phyloP scores from a whole-genome alignment of 2,329 filamentous ascomycete genomes.

The Penicillium psychrosexuale region DNA sequence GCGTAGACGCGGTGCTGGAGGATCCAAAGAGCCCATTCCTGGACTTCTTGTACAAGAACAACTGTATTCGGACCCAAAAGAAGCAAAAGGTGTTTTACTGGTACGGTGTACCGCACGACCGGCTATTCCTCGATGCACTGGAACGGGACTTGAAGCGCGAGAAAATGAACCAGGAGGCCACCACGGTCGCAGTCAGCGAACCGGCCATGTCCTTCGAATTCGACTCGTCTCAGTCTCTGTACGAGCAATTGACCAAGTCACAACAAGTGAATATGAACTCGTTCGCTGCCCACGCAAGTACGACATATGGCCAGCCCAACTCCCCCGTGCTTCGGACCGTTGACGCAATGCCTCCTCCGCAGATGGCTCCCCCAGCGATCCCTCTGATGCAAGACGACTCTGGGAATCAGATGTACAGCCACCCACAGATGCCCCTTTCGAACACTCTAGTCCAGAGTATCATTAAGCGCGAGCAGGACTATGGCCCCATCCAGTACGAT shows the following conservation, averaged over 20 bases:
- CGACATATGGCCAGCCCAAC: slow-evolving; percentile 65
- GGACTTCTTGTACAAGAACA: slow-evolving; percentile 99
- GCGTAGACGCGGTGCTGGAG: slow-evolving; percentile 95
- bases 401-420: slow-evolving; percentile 65
- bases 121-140: slow-evolving; percentile 93
- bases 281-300: slow-evolving; percentile 76
- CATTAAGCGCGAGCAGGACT: slow-evolving; percentile 88
- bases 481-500: slow-evolving; percentile 78
- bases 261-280: slow-evolving; percentile 98
- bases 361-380: slow-evolving; percentile 68
- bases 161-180: slow-evolving; percentile 99
- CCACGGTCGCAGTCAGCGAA: slow-evolving; percentile 93
- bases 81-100: slow-evolving; percentile 99
- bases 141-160: slow-evolving; percentile 97
- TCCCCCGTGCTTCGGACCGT: slow-evolving; percentile 87
- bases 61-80: slow-evolving; percentile 99
- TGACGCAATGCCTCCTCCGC: slow-evolving; percentile 85
- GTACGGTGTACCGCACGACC: slow-evolving; percentile 98
- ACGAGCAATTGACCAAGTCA: slow-evolving; percentile 98
- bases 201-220: slow-evolving; percentile 98
- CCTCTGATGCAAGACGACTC: slow-evolving; percentile 60
- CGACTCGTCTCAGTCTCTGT: slow-evolving; percentile 97
- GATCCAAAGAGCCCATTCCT: slow-evolving; percentile 98
- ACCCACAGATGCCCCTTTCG: slow-evolving; percentile 62
- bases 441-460: slow-evolving; percentile 66